Conservation (phyloP, 2,329 filamentous ascomycete genomes). For the Colletotrichum cuscutae region DNA sequence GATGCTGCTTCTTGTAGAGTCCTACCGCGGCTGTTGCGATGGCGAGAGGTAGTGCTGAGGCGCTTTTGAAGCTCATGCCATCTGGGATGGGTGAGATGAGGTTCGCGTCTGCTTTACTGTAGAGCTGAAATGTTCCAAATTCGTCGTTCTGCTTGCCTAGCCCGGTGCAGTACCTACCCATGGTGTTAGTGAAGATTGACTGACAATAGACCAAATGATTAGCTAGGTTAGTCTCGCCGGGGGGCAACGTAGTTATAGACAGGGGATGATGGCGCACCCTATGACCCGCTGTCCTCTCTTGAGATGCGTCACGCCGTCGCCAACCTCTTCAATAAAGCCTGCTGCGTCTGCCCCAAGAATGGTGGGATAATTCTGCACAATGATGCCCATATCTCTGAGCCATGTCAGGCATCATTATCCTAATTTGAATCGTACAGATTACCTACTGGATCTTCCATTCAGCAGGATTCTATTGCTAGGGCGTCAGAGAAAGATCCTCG, state of each 20-base stretch:
- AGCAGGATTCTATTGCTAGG: not conserved
- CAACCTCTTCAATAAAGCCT: slow-evolving; percentile 38
- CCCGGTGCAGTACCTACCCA: not conserved
- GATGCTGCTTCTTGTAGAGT: slow-evolving; percentile 36
- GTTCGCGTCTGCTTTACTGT: slow-evolving; percentile 7
- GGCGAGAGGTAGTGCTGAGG: slow-evolving; percentile 25
- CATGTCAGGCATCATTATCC: not conserved
- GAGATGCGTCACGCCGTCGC: slow-evolving; percentile 36
- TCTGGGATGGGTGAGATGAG: slow-evolving; percentile 1
- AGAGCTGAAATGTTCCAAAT: slow-evolving; percentile 18
- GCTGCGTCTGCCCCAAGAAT: slow-evolving; percentile 37
- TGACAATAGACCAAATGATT: not conserved
- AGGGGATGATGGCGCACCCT: not conserved
- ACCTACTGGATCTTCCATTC: slow-evolving; percentile 17
- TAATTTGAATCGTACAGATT: fast-evolving
- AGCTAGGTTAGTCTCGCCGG: not conserved
- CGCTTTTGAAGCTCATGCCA: slow-evolving; percentile 15
- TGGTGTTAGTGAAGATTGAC: not conserved
- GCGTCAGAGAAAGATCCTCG: not conserved
- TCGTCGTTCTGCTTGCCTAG: not conserved
- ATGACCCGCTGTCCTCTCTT: slow-evolving; percentile 39
- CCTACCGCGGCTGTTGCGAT: slow-evolving; percentile 36
- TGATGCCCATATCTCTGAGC: not conserved
- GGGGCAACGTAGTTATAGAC: not conserved
- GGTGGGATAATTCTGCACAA: slow-evolving; percentile 14